Base-by-base conservation (phyloP, 2,329 filamentous ascomycete genomes). In the Cordyceps pruinosa region DNA sequence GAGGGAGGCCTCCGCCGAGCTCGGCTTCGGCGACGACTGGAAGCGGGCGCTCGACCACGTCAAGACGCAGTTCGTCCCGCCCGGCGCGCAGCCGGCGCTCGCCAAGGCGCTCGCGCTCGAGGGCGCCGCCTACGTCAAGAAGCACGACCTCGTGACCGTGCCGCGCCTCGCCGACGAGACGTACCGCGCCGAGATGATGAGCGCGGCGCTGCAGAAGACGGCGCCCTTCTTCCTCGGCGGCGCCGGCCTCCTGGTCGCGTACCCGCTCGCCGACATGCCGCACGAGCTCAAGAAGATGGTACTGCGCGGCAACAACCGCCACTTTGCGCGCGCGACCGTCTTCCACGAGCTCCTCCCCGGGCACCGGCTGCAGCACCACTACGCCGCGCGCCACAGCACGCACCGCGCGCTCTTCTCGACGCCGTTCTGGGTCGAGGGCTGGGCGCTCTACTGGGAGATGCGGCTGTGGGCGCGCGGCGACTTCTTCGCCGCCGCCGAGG, bases 331-430 rank as follows among this genome's bases (percentile, higher is more conserved):
- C 2, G 79, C 81, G 6, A 84, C 81, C 0, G 81, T 82, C 2
- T 84, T 85, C 62, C 82, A 85, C 64, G 82, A 85, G 66, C 77
- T 84, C 66, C 79, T 85, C 15, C 81, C 82, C 0, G 82, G 82
- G 1, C 81, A 84, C 60, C 74, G 81, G 52, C 69, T 83, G 28
- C 81, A 84, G 63, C 66, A 77, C 17, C 76, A 78, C 66, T 72
- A 78, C 63, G 75, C 73, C 17, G 66, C 70, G 15, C 73, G 81
- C 7, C 66, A 75, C 58, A 73, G 72, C 19, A 73, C 75, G 3
- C 79, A 84, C 65, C 75, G 81, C 5, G 65, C 66, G 21, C 62
- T 83, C 7, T 84, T 84, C 65, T 66, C 70, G 30, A 84, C 81
- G 1, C 79, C 81, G 0, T 84, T 85, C 63, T 83, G 75, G 69